A percentile compares a stretch with the other conserved stretches of the same genome.
Evolutionary conservation across 2,329 filamentous ascomycete species (phyloP).

Genomic region (Aureobasidium sp.): DNA sequence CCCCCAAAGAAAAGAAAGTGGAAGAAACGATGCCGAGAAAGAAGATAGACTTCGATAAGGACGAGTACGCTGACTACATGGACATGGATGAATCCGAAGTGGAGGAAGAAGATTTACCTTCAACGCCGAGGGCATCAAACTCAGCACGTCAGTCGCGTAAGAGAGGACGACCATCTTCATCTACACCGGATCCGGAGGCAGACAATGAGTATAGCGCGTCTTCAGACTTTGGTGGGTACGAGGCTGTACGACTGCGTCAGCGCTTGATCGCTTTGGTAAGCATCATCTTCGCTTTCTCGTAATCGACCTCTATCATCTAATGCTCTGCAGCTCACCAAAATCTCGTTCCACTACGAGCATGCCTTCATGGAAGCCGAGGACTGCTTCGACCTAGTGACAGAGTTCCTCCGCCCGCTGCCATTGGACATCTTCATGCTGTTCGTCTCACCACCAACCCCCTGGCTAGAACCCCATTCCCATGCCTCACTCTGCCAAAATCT

Average conservation of each 20-base stretch:
- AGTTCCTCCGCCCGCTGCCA: constrained; percentile 52
- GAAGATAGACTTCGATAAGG: constrained; percentile 50
- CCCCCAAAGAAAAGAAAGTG: constrained; percentile 30
- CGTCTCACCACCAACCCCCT: constrained; percentile 40
- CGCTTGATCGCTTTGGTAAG: constrained; percentile 50
- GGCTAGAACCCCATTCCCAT: constrained; percentile 33
- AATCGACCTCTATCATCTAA: background rate
- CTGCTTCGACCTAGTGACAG: constrained; percentile 54
- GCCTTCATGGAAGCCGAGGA: constrained; percentile 45
- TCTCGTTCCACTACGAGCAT: background rate
- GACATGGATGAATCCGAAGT: constrained; percentile 46
- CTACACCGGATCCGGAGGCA: background rate
- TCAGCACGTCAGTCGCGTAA: constrained; percentile 2
- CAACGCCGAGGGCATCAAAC: constrained; percentile 16
- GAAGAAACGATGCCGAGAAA: constrained; percentile 43
- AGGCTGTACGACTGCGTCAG: constrained; percentile 55
- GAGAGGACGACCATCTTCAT: background rate
- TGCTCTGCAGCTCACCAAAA: constrained; percentile 1
- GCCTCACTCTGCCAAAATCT: constrained; percentile 48
- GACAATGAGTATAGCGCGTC: constrained; percentile 17
- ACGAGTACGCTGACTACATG: constrained; percentile 53
- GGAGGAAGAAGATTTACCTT: constrained; percentile 27
- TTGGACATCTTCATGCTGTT: constrained; percentile 52
- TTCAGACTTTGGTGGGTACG: constrained; percentile 33
- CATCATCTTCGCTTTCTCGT: background rate